Evolutionary conservation across 768 basidiomycete species (phyloP).

Genomic region (Boletus pseudopeckii): DNA sequence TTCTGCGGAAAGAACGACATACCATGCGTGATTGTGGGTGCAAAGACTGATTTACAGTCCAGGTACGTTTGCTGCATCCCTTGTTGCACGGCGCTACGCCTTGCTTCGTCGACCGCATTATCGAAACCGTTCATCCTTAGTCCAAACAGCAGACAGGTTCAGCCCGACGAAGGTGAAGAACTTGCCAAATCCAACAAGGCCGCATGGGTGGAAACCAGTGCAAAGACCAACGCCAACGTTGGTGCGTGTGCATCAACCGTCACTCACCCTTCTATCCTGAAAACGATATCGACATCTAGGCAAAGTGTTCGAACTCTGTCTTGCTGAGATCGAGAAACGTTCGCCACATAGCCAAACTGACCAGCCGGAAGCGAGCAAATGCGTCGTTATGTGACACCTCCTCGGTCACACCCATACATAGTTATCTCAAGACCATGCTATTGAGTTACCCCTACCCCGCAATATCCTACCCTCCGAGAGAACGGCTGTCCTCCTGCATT

Average conservation of each 20-base stretch:
- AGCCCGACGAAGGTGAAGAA: slow-evolving; percentile 66
- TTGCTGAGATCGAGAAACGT: slow-evolving; percentile 79
- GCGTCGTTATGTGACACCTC: slow-evolving; percentile 51
- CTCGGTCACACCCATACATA: slow-evolving; percentile 10
- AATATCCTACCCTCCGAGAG: slow-evolving; percentile 30
- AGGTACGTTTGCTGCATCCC: slow-evolving; percentile 48
- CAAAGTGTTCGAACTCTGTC: slow-evolving; percentile 81
- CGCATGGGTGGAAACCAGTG: slow-evolving; percentile 86
- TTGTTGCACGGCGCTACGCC: slow-evolving; percentile 8
- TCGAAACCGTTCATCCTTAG: slow-evolving; percentile 29
- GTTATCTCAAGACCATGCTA: slow-evolving; percentile 22
- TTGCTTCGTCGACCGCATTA: slow-evolving; percentile 7
- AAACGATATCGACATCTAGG: slow-evolving; percentile 36
- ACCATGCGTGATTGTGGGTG: slow-evolving; percentile 92
- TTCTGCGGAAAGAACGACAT: slow-evolving; percentile 82
- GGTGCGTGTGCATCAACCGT: slow-evolving; percentile 50
- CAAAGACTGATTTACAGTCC: slow-evolving; percentile 79
- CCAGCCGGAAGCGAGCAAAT: slow-evolving; percentile 42
- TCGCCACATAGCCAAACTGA: slow-evolving; percentile 48
- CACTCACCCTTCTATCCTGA: background rate
- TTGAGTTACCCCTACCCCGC: slow-evolving; percentile 30
- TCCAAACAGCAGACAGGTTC: slow-evolving; percentile 63
- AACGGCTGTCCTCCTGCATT: slow-evolving; percentile 23
- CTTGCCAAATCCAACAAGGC: slow-evolving; percentile 70
- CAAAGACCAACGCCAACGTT: slow-evolving; percentile 83